These are phyloP conservation scores for Hortiboletus campestris DNA, from an alignment of 768 basidiomycete genomes.

Conservation along the genomic window DNA sequence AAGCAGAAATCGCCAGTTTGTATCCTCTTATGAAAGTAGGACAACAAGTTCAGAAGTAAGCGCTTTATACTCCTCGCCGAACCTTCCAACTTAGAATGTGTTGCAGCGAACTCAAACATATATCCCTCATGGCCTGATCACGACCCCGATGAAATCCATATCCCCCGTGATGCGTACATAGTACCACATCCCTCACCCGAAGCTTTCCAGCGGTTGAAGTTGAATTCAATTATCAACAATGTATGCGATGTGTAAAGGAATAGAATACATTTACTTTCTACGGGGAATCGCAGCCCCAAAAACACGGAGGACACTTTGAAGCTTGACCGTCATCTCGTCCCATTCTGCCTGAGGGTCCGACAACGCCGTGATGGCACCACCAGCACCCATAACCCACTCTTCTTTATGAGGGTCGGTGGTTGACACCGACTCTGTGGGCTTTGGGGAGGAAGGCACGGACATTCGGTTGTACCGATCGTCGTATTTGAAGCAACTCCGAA, in stretches of 20 bases:
- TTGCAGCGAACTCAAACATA: conserved; percentile 73
- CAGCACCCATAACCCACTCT: conserved; percentile 81
- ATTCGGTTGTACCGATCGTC: conserved; percentile 35
- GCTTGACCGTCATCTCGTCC: conserved; percentile 92
- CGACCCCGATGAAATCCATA: not conserved
- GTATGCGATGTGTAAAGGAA: not conserved
- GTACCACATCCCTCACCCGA: not conserved
- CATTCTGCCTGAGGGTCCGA: conserved; percentile 85
- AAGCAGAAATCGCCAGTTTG: conserved; percentile 40
- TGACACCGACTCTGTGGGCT: conserved; percentile 10
- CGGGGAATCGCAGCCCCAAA: conserved; percentile 44
- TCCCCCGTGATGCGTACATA: not conserved
- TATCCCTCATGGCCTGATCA: conserved; percentile 70
- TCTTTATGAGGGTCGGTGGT: conserved; percentile 33
- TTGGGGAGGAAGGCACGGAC: conserved; percentile 7
- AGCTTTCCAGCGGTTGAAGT: conserved; percentile 28
- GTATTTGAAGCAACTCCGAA: conserved; percentile 86
- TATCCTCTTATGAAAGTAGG: conserved; percentile 78
- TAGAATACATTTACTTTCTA: conserved; percentile 11
- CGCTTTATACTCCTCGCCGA: not conserved
- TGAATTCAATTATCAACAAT: conserved; percentile 32
- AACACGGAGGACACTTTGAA: conserved; percentile 69
- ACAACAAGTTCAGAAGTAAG: conserved; percentile 81
- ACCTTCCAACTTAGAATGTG: conserved; percentile 6
- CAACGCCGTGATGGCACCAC: conserved; percentile 95